Conservation (phyloP, 2,329 filamentous ascomycete genomes). For the Xylaria arbuscula region DNA sequence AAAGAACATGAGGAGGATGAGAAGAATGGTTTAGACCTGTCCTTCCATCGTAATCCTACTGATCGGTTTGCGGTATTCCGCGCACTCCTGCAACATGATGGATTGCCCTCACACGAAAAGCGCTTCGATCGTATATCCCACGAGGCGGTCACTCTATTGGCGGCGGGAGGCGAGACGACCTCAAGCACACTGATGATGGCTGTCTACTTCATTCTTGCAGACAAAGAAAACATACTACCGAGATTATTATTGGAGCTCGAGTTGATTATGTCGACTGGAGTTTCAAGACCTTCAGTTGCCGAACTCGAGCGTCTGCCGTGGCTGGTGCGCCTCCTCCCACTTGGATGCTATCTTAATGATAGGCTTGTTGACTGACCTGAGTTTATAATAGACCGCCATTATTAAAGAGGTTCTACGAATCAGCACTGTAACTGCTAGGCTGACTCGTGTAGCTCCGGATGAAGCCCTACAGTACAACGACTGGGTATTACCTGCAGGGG, state of each 20-base stretch:
- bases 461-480: conserved; percentile 33
- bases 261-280: conserved; percentile 9
- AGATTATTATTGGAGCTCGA: conserved; percentile 32
- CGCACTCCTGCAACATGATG: conserved; percentile 25
- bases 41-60: conserved; percentile 19
- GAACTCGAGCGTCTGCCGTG: conserved; percentile 37
- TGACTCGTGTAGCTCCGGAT: conserved; percentile 34
- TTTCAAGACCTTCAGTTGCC: conserved; percentile 31
- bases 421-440: conserved; percentile 26
- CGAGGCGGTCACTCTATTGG: conserved; percentile 36
- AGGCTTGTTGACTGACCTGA: neutral
- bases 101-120: conserved; percentile 33
- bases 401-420: conserved; percentile 38
- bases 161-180: conserved; percentile 36
- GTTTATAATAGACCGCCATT: conserved; percentile 29
- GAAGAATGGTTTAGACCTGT: neutral
- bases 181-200: conserved; percentile 25
- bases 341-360: no score
- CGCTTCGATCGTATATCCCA: conserved; percentile 35
- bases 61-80: conserved; percentile 34
- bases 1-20: conserved; percentile 18
- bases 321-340: conserved; percentile 26
- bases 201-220: conserved; percentile 31
- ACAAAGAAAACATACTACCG: conserved; percentile 27
- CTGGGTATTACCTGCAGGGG: conserved; percentile 39